phyloP scores from a whole-genome alignment of 306 rosid genomes.

The Begonia loranthoides region DNA sequence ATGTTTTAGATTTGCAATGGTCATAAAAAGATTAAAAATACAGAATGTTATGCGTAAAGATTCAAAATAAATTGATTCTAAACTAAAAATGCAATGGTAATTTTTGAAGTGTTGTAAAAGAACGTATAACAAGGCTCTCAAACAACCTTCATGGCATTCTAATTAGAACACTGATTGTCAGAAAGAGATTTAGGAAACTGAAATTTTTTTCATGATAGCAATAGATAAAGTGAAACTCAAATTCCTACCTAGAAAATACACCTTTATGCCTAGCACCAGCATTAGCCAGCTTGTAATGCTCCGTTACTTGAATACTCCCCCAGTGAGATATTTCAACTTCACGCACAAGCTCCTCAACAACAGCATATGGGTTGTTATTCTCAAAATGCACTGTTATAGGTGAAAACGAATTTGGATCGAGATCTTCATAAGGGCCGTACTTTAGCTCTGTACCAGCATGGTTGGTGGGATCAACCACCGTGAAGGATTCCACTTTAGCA shows the following conservation, averaged over 20 bases:
- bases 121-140: too few species aligned
- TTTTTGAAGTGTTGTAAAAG: too few species aligned
- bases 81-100: too few species aligned
- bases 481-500: conserved; percentile 68
- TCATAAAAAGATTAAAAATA: too few species aligned
- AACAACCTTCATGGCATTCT: too few species aligned
- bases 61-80: too few species aligned
- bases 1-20: too few species aligned
- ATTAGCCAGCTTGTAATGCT: conserved; percentile 62
- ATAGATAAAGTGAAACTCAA: not conserved
- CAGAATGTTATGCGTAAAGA: too few species aligned
- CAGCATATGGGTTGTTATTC: conserved; percentile 77
- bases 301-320: conserved; percentile 84
- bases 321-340: conserved; percentile 98
- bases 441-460: conserved; percentile 60
- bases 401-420: conserved; percentile 53
- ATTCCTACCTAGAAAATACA: conserved; percentile 72
- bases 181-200: too few species aligned
- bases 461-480: conserved; percentile 58
- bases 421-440: conserved; percentile 77
- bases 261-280: conserved; percentile 95
- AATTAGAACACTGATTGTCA: too few species aligned
- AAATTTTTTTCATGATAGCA: too few species aligned
- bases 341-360: conserved; percentile 93
- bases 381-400: conserved; percentile 89